Evolutionary conservation across 306 rosid species (phyloP).

Genomic region (Citrullus colocynthis): DNA sequence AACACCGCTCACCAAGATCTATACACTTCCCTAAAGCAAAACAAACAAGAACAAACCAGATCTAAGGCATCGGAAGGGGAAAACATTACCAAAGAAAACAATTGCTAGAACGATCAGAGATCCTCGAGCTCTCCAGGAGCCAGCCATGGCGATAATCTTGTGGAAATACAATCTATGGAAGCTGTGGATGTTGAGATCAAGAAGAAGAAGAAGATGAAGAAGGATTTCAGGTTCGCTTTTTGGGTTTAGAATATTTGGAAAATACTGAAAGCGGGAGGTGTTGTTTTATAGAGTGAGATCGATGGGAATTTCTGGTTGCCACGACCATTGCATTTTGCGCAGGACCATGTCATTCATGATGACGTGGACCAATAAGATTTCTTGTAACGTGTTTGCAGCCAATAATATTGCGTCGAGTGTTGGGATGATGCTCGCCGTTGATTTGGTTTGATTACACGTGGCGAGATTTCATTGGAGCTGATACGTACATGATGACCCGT

Average conservation of each 20-base stretch:
- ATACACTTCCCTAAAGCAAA: not conserved
- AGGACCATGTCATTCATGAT: slow-evolving; percentile 44
- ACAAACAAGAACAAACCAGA: slow-evolving; percentile 16
- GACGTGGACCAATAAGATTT: slow-evolving; percentile 75
- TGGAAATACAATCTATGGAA: not conserved
- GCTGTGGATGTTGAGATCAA: not conserved
- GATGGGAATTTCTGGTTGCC: slow-evolving; percentile 6
- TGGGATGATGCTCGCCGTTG: slow-evolving; percentile 49
- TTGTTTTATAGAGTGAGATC: not conserved
- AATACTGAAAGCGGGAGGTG: not conserved
- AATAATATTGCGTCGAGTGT: slow-evolving; percentile 30
- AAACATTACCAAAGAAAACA: slow-evolving; percentile 43
- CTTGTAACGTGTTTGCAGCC: slow-evolving; percentile 18
- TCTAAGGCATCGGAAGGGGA: slow-evolving; percentile 12
- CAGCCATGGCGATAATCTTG: slow-evolving; percentile 33
- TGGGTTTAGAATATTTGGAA: not conserved
- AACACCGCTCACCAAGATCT: slow-evolving; percentile 16
- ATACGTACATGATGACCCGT: slow-evolving; percentile 1
- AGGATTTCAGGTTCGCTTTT: not conserved
- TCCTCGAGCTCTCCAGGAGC: slow-evolving; percentile 52
- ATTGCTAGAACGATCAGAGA: slow-evolving; percentile 58
- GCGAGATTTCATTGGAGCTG: not conserved
- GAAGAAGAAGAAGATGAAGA: not conserved
- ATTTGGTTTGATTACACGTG: not conserved
- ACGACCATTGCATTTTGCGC: not conserved